phyloP scores from a whole-genome alignment of 2,329 filamentous ascomycete species.

The Trematosphaeria pertusa region DNA sequence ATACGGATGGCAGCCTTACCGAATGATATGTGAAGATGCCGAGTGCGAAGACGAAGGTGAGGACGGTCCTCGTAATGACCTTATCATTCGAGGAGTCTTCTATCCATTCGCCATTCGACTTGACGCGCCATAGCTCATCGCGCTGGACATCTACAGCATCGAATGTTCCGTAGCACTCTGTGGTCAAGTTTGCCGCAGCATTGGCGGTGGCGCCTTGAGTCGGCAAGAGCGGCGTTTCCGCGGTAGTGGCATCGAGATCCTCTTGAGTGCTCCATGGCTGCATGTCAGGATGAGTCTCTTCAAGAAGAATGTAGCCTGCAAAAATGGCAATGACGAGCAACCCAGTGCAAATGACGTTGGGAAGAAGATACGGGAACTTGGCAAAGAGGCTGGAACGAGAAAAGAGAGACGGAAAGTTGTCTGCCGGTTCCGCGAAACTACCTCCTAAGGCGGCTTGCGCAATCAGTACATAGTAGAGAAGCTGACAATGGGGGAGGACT shows the following conservation, averaged over 20 bases:
- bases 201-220: constrained; percentile 77
- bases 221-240: constrained; percentile 76
- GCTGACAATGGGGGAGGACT: not conserved
- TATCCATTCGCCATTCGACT: constrained; percentile 54
- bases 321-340: constrained; percentile 81
- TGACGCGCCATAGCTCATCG: constrained; percentile 60
- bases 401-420: constrained; percentile 75
- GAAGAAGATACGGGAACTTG: constrained; percentile 83
- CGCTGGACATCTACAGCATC: constrained; percentile 62
- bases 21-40: constrained; percentile 94
- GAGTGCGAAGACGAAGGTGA: constrained; percentile 79
- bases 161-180: constrained; percentile 83
- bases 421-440: constrained; percentile 78
- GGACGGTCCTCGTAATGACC: constrained; percentile 69
- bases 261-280: constrained; percentile 58
- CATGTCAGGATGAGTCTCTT: constrained; percentile 90
- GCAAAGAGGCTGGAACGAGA: constrained; percentile 73
- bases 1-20: too few species aligned
- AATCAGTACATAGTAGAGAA: constrained; percentile 24
- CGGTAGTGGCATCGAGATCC: constrained; percentile 51
- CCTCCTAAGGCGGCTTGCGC: constrained; percentile 76
- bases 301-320: constrained; percentile 78
- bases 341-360: constrained; percentile 82
- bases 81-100: constrained; percentile 51
- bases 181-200: constrained; percentile 73